Base-by-base conservation (phyloP, 306 rosid species). In the Mucuna pruriens region DNA sequence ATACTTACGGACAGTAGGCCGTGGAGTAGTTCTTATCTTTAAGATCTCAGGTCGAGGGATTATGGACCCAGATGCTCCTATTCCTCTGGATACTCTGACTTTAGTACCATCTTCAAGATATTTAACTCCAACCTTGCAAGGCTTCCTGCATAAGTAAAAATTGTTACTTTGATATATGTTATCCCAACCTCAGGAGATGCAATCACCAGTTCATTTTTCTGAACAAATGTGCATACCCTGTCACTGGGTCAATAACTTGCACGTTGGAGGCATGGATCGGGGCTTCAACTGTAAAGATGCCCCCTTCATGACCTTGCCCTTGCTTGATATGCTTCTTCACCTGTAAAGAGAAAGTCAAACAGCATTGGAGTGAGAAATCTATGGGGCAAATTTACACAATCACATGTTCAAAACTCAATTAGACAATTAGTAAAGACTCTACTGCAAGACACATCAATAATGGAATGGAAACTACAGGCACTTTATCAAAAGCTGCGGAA, bases 221-320 rank as follows among this genome's bases (percentile, higher is more conserved):
- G 3, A 72, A 78, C 20, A 58, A 42, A 12, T 11, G 79, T 3
- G 20, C 88, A 51, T 84, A 95, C 97, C 93, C 95, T 2, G 98
- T 95, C 20, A 84, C 91, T 69, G 97, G 94, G 71, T 95, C 99
- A 88, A 90, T 2, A 81, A 90, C 91, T 85, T 93, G 97, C 66
- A 95, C 97, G 66, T 93, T 95, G 22, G 97, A 95, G 71, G 81
- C 98, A 85, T 95, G 99, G 34, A 95, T 68, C 11, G 99, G 97
- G 55, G 97, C 99, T 91, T 95, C 99, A 17, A 95, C 97, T 0
- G 95, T 70, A 84, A 95, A 95, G 64, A 95, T 95, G 20, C 99
- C 97, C 49, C 99, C 99, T 85, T 95, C 99, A 64, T 93, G 97
- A 19, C 99, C 99, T 80, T 91, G 97, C 52, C 99, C 99, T 89